Percentiles rank a stretch among this genome's conserved stretches.
Evolutionary conservation across 352 stramenopile genomes (phyloP).

Genomic region (Pythium biforme): DNA sequence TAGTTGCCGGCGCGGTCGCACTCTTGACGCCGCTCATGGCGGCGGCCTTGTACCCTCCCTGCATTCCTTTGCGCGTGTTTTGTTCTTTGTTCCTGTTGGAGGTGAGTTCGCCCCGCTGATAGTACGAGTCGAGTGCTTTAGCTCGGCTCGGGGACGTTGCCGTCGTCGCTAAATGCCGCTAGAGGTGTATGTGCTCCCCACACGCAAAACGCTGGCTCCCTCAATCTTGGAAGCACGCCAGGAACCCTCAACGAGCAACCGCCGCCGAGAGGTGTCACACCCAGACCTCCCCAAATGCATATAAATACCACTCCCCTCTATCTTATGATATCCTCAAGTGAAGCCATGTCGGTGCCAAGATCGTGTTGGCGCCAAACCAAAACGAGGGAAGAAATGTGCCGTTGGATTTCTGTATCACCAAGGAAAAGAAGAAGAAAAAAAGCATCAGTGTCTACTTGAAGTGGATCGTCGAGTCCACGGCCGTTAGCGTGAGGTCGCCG

Average conservation of each 20-base stretch:
- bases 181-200: constrained; percentile 8
- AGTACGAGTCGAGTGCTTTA: constrained; percentile 12
- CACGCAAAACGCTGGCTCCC: constrained; percentile 16
- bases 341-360: constrained; percentile 5
- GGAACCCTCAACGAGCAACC: constrained; percentile 24
- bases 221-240: constrained; percentile 21
- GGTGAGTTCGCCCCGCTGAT: background rate
- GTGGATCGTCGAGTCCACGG: constrained; percentile 26
- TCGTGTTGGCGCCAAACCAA: constrained; percentile 8
- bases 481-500: constrained; percentile 52
- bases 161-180: constrained; percentile 18
- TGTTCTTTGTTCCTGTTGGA: background rate
- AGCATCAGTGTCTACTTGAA: constrained; percentile 23
- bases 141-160: constrained; percentile 11
- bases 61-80: constrained; percentile 10
- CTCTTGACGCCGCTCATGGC: constrained; percentile 18
- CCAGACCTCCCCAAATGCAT: constrained; percentile 12
- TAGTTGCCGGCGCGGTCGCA: constrained; percentile 5
- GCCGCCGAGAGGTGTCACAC: background rate
- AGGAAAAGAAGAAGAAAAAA: background rate
- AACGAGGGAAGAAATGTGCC: background rate
- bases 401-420: background rate
- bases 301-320: constrained; percentile 5
- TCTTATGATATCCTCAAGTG: constrained; percentile 10
- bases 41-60: constrained; percentile 26